Evolutionary conservation across 2,329 filamentous ascomycete genomes (phyloP).

Genomic region (Rutstroemia sp.): DNA sequence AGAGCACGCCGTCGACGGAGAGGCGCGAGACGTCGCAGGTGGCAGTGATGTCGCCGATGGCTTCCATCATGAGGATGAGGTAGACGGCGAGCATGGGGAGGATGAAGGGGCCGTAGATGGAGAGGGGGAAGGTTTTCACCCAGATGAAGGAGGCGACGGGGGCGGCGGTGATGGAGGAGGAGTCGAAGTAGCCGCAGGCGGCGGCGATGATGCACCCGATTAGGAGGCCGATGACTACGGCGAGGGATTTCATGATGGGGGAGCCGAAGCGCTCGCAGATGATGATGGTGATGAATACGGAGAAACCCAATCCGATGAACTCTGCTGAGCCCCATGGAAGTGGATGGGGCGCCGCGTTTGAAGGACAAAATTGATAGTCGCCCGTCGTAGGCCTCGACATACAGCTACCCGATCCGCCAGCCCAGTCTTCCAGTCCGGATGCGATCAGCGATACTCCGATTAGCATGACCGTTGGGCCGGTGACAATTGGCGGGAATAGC

Average conservation of each 20-base stretch:
- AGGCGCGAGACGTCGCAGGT: constrained; percentile 74
- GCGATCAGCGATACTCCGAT: constrained; percentile 69
- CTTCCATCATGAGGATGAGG: constrained; percentile 70
- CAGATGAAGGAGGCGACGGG: constrained; percentile 70
- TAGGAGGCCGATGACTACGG: constrained; percentile 8
- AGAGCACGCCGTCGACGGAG: constrained; percentile 63
- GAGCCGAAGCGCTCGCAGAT: constrained; percentile 74
- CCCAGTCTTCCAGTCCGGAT: constrained; percentile 70
- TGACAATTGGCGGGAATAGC: constrained; percentile 74
- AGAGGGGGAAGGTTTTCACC: constrained; percentile 69
- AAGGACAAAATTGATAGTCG: constrained; percentile 59
- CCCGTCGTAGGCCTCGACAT: constrained; percentile 37
- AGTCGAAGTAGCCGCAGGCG: constrained; percentile 71
- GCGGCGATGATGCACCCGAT: constrained; percentile 73
- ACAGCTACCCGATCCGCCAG: constrained; percentile 61
- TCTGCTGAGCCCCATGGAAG: constrained; percentile 74
- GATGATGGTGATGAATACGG: constrained; percentile 73
- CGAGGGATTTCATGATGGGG: constrained; percentile 64
- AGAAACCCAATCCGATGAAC: constrained; percentile 73
- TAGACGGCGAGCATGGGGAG: constrained; percentile 63
- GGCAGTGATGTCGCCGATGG: constrained; percentile 73
- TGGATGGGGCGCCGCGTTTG: constrained; percentile 59
- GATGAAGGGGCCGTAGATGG: constrained; percentile 65
- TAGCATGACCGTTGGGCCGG: constrained; percentile 62
- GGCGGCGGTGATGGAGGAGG: constrained; percentile 61